Base-by-base conservation (phyloP, 306 rosid species). In the Prunus persica region DNA sequence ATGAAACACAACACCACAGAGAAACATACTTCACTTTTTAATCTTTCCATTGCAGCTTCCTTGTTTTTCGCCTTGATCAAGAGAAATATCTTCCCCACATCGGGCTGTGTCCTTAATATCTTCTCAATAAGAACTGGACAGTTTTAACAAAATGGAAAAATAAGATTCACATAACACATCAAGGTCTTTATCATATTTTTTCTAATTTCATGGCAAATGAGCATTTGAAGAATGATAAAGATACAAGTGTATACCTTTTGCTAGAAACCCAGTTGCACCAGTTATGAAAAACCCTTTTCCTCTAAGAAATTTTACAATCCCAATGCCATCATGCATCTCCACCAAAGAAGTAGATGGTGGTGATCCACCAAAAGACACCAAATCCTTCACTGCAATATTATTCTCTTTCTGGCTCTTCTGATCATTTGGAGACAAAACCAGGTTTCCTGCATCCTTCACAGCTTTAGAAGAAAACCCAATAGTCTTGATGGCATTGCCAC, bases 251-350 rank as follows among this genome's bases (percentile, higher is more conserved):
- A 25, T 60, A 92, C 98, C 97, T 88, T 95, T 95, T 1, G 92
- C 98, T 13, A 95, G 97, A 88, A 95, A 95, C 14, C 98, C 98
- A 34, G 97, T 95, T 60, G 90, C 91, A 18, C 98, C 97, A 69
- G 98, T 95, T 24, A 95, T 68, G 54, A 95, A 88, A 75, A 92
- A 90, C 66, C 79, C 83, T 79, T 90, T 95, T 41, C 97, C 98
- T 82, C 77, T 81, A 22, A 95, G 89, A 81, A 92, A 92, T 25
- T 89, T 90, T 56, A 87, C 87, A 79, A 95, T 95, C 27, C 98
- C 98, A 70, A 90, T 81, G 45, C 93, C 97, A 41, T 90, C 91
- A 81, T 84, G 85, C 79, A 88, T 70, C 30, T 91, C 96, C 22
- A 80, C 80, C 8, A 84, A 83, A 34, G 86, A 62, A 62, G 83